These are phyloP conservation scores for barley (Hordeum vulgare) DNA, from an alignment of 176 grass and related monocot species.

Conservation along the genomic window DNA sequence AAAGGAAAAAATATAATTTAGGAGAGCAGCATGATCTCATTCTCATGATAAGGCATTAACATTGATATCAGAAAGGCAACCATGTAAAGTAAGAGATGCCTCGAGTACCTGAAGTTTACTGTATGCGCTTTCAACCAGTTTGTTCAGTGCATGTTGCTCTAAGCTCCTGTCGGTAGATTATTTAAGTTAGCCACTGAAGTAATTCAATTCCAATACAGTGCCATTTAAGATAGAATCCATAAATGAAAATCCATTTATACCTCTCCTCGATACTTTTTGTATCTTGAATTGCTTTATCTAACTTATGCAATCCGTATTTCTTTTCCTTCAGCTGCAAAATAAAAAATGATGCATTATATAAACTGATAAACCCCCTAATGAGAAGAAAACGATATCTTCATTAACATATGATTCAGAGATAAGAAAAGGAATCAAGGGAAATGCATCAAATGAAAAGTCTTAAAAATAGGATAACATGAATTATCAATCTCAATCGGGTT, in stretches of 20 bases:
- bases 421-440: background rate
- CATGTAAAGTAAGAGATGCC: background rate
- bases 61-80: background rate
- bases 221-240: conserved; percentile 6
- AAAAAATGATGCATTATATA: background rate
- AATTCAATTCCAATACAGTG: background rate
- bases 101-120: conserved; percentile 61
- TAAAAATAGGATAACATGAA: background rate
- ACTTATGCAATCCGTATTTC: conserved; percentile 55
- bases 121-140: conserved; percentile 67
- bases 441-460: background rate
- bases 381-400: conserved; percentile 1
- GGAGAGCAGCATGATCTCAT: background rate
- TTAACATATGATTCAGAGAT: background rate
- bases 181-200: conserved; percentile 29
- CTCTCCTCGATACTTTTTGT: conserved; percentile 57
- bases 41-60: background rate
- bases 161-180: conserved; percentile 43
- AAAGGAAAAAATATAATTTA: background rate
- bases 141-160: conserved; percentile 72
- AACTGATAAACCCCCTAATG: background rate
- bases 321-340: conserved; percentile 55
- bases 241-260: conserved; percentile 29
- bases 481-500: background rate
- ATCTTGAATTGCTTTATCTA: conserved; percentile 65